phyloP scores from a whole-genome alignment of 148 eudicot species.

The Simmondsia chinensis region DNA sequence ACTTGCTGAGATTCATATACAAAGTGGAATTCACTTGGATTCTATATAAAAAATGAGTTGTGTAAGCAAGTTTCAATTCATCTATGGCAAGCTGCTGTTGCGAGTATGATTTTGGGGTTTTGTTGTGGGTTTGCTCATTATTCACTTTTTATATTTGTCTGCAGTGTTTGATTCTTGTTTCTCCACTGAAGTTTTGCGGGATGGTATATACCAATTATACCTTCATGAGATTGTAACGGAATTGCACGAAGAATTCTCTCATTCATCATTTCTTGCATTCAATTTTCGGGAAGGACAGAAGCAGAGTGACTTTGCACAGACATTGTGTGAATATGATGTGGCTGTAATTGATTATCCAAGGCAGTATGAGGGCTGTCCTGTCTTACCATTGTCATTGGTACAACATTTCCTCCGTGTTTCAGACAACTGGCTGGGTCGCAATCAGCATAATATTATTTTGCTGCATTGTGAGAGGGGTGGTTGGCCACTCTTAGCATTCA shows the following conservation, averaged over 20 bases:
- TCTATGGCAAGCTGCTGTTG: no score
- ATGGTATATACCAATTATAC: slow-evolving; percentile 83
- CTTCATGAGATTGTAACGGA: slow-evolving; percentile 79
- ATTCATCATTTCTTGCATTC: slow-evolving; percentile 93
- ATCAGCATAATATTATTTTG: slow-evolving; percentile 79
- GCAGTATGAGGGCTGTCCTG: slow-evolving; percentile 97
- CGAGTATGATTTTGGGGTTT: slow-evolving; percentile 2
- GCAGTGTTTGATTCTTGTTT: slow-evolving; percentile 99
- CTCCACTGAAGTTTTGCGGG: slow-evolving; percentile 89
- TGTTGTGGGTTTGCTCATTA: slow-evolving; percentile 3
- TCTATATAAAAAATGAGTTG: not conserved
- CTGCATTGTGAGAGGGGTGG: slow-evolving; percentile 99
- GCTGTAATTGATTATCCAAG: slow-evolving; percentile 92
- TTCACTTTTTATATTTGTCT: slow-evolving; percentile 7
- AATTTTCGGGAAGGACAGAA: slow-evolving; percentile 99
- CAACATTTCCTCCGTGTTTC: slow-evolving; percentile 93
- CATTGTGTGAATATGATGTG: slow-evolving; percentile 85
- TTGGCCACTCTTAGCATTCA: slow-evolving; percentile 88
- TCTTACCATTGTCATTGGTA: slow-evolving; percentile 76
- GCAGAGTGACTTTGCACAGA: slow-evolving; percentile 78
- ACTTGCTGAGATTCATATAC: not conserved
- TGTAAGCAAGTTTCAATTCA: not conserved
- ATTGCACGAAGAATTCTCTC: slow-evolving; percentile 73
- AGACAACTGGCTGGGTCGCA: slow-evolving; percentile 80
- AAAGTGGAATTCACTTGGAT: not conserved